phyloP scores from a whole-genome alignment of 2,329 filamentous ascomycete genomes.

The Botrytis galanthina region DNA sequence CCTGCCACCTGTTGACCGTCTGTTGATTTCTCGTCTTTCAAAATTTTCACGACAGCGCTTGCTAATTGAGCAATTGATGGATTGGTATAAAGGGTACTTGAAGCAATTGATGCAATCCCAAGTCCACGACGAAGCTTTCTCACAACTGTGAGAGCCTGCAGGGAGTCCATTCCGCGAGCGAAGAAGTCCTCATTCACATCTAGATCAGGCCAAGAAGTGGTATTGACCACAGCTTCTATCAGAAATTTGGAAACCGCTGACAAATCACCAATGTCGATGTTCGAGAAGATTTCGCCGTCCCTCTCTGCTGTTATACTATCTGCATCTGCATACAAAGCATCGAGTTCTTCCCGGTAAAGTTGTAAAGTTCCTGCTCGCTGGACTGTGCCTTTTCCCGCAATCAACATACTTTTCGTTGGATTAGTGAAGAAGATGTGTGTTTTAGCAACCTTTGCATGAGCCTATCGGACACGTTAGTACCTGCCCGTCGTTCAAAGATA shows the following conservation, averaged over 20 bases:
- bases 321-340: not conserved
- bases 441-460: slow-evolving; percentile 34
- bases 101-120: not conserved
- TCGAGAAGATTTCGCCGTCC: not conserved
- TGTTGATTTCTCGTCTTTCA: not conserved
- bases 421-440: slow-evolving; percentile 36
- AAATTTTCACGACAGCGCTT: not conserved
- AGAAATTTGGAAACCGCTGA: not conserved
- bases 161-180: not conserved
- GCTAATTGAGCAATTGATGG: not conserved
- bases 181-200: not conserved
- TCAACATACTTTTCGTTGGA: slow-evolving; percentile 38
- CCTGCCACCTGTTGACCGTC: not conserved
- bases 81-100: not conserved
- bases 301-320: not conserved
- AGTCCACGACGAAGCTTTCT: not conserved
- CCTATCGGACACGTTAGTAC: not conserved
- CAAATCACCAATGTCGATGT: not conserved
- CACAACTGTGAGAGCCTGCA: not conserved
- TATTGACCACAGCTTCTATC: no score
- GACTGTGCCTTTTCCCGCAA: slow-evolving; percentile 41
- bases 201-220: not conserved
- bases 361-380: slow-evolving; percentile 36
- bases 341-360: slow-evolving; percentile 17
- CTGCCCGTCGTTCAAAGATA: not conserved